These are phyloP conservation scores for Phytophthora pinifolia DNA, from an alignment of 352 stramenopile genomes.

Conservation along the genomic window DNA sequence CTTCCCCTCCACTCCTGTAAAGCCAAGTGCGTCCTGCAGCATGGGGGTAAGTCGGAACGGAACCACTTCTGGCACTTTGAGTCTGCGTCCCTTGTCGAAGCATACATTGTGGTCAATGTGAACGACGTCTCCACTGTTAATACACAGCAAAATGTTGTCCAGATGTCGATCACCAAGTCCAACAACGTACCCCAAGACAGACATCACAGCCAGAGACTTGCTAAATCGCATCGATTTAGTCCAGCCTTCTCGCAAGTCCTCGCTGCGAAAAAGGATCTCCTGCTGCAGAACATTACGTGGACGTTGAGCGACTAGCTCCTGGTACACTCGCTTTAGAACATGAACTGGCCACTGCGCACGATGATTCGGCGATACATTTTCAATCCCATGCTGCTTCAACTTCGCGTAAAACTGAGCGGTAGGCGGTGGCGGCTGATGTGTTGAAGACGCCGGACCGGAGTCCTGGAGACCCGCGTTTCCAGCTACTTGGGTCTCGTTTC, in stretches of 20 bases:
- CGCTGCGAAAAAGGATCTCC: conserved; percentile 54
- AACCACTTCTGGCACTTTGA: conserved; percentile 91
- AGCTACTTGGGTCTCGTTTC: conserved; percentile 29
- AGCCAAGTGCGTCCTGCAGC: conserved; percentile 71
- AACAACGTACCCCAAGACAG: conserved; percentile 86
- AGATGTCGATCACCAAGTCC: conserved; percentile 91
- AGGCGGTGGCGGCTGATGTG: conserved; percentile 31
- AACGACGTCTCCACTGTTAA: conserved; percentile 76
- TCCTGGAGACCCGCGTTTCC: conserved; percentile 23
- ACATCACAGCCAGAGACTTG: conserved; percentile 86
- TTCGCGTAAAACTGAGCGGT: conserved; percentile 85
- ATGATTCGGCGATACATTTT: conserved; percentile 68
- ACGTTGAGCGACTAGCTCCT: conserved; percentile 63
- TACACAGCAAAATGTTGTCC: conserved; percentile 90
- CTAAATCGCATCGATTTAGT: conserved; percentile 54
- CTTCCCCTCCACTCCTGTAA: conserved; percentile 71
- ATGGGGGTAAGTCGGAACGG: conserved; percentile 90
- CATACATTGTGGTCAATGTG: conserved; percentile 94
- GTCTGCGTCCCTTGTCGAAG: conserved; percentile 86
- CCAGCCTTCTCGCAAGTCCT: conserved; percentile 67
- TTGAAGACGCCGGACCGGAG: conserved; percentile 11
- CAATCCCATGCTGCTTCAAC: conserved; percentile 75
- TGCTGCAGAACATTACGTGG: conserved; percentile 67
- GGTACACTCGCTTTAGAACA: conserved; percentile 66
- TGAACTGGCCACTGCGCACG: conserved; percentile 59